Base-by-base conservation (phyloP, 2,329 filamentous ascomycete species). In the Arthrobotrys conoides region DNA sequence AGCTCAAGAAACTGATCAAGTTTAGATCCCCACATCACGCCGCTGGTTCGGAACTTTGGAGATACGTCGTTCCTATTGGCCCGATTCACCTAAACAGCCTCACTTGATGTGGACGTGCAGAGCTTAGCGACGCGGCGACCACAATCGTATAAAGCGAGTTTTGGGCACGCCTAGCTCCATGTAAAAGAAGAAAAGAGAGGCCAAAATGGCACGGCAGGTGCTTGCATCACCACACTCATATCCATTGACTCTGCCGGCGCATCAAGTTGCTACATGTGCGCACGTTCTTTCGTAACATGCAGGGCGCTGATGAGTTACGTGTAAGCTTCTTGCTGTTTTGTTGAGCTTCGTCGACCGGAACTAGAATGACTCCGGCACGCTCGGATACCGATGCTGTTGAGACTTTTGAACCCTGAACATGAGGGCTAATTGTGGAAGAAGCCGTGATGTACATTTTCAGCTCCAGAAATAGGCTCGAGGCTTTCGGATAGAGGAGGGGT, bases 201-300 rank as follows among this genome's bases (percentile, higher is more conserved):
- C 67, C 75, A 78, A 78, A 78, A 78, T 41, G 53, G 75, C 75
- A 78, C 61, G 63, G 68, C 61, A 63, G 51, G 73, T 66, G 36
- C n/a, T 22, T 24, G 53, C 66, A 70, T 46, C 46, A 61, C 38
- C 38, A 24, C 59, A 30, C 27, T 51, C 36, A 27, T 30, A 41
- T 63, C 57, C 30, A 38, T 65, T 59, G 59, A 57, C 16, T 46
- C 46, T 76, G 65, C 72, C 59, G 59, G 30, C 57, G 61, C 73
- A 71, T 38, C 36, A 44, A 61, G 18, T 16, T 61, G 67, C 57
- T 36, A 33, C 41, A 53, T 59, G 38, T 22, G 71, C 65, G 71
- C 71, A 70, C 67, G 51, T 71, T 63, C 59, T 71, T 61, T 61
- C 36, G 33, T 33, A 77, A 33, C n/a, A 27, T 61, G 61, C 61